Evolutionary conservation across 1,284 basidiomycete genomes (phyloP), one percentile per base, ranked within the genome.

Genomic region (Ganoderma lingzhi): DNA sequence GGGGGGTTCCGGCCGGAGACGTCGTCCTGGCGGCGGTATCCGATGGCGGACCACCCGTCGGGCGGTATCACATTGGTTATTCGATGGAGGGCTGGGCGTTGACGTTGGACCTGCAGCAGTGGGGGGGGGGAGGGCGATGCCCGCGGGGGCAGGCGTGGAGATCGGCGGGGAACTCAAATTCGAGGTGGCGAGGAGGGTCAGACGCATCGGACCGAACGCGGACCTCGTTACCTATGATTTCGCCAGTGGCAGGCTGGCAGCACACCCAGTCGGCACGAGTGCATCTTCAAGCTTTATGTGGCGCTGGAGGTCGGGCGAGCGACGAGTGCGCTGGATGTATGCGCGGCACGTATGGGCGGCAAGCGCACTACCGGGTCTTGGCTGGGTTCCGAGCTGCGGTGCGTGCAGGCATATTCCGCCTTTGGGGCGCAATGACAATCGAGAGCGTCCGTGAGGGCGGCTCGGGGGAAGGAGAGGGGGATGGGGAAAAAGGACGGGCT

Each of bases 201-300:
- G 68, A n/a, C 74, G 71, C 48, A 71, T 72, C 10, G 77, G 75
- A 32, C 77, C 77, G 39, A 23, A 76, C 77, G 63, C 77, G 77
- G 37, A 75, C 74, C 69, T 74, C 71, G 45, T 72, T 64, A 30
- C 17, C 70, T 72, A 60, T 2, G 37, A 23, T 23, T 23, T 23
- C 23, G 23, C 23, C 23, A 23, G 23, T 23, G 23, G 23, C 23
- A 23, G 23, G 23, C 23, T 23, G 23, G 19, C 78, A 80, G 64
- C 80, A 81, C 6, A 81, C 70, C 80, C 80, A 82, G 39, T 76
- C 74, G 3, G 39, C 39, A 9, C 2, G 39, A 8, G 10, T 41
- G 39, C 2, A 9, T 41, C 12, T 41, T 41, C 2, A 23, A 23
- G 23, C 23, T 23, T 23, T 23, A 41, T 41, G 39, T 41, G 39